A percentile compares a stretch with the other conserved stretches of the same genome.
phyloP scores from a whole-genome alignment of 225 moss, liverwort and hornwort species.

The Physcomitrium patens region DNA sequence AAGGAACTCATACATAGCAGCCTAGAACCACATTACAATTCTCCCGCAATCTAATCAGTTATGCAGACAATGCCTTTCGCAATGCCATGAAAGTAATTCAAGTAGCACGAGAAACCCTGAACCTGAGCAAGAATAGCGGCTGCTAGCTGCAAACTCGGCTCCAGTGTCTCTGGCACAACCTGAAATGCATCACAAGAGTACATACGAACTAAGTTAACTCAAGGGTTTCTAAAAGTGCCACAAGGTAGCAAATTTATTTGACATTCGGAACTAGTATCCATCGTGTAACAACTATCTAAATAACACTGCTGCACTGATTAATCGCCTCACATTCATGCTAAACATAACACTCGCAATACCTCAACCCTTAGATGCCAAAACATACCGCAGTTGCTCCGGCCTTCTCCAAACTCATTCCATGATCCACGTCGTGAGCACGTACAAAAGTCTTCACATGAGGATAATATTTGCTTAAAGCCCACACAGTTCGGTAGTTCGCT shows the following conservation, averaged over 20 bases:
- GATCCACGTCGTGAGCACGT: constrained; percentile 97
- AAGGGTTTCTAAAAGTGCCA: not conserved
- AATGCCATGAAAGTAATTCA: not conserved
- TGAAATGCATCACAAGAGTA: constrained; percentile 31
- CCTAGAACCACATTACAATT: not conserved
- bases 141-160: constrained; percentile 98
- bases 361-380: constrained; percentile 1
- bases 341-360: not conserved
- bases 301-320: not conserved
- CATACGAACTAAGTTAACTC: not conserved
- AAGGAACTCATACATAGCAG: not conserved
- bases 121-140: constrained; percentile 99
- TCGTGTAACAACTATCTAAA: not conserved
- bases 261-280: too few relatives aligned
- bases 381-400: constrained; percentile 97
- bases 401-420: constrained; percentile 94
- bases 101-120: constrained; percentile 6
- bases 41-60: not conserved
- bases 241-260: not conserved
- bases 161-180: constrained; percentile 98
- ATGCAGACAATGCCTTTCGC: not conserved
- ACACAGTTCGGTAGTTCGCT: constrained; percentile 95
- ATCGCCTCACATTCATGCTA: not conserved
- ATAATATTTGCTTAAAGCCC: constrained; percentile 94
- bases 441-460: constrained; percentile 96